A percentile compares a stretch with the other conserved stretches of the same genome.
phyloP scores from a whole-genome alignment of 2,329 filamentous ascomycete species.

The Pseudogymnoascus sp. region DNA sequence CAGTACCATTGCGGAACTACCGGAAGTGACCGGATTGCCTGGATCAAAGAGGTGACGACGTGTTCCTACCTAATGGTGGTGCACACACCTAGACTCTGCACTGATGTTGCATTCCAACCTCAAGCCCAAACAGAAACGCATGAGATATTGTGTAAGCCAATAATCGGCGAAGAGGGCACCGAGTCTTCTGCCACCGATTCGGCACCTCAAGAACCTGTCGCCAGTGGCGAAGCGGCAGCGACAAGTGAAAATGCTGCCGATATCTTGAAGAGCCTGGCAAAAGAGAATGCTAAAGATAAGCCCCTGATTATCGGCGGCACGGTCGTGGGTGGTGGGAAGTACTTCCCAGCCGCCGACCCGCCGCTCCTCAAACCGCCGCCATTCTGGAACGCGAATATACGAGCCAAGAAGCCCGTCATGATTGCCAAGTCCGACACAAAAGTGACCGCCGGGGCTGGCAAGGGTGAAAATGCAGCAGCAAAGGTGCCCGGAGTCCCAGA shows the following conservation, averaged over 20 bases:
- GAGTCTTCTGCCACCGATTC: constrained; percentile 28
- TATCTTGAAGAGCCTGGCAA: constrained; percentile 21
- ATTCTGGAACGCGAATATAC: not conserved
- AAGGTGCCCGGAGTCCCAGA: not conserved
- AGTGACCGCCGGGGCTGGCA: not conserved
- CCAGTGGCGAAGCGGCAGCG: constrained; percentile 15
- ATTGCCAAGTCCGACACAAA: not conserved
- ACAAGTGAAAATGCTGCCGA: constrained; percentile 24
- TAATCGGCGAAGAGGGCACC: not conserved
- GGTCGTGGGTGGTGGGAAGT: constrained; percentile 48
- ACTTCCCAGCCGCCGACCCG: constrained; percentile 48
- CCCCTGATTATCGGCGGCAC: constrained; percentile 48
- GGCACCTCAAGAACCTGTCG: constrained; percentile 37
- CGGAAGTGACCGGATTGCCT: constrained; percentile 55
- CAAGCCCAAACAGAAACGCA: not conserved
- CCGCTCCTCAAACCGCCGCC: constrained; percentile 21
- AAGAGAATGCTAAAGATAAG: constrained; percentile 17
- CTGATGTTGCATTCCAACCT: constrained; percentile 58
- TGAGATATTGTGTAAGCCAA: not conserved
- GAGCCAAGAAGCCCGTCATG: not conserved
- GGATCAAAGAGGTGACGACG: constrained; percentile 66
- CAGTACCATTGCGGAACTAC: constrained; percentile 56
- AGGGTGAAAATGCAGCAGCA: not conserved
- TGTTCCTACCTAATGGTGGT: constrained; percentile 70
- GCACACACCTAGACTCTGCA: constrained; percentile 66